Percentiles rank a stretch among this genome's conserved stretches.
These are phyloP conservation scores for Alopecurus myosuroides DNA, from an alignment of 176 grass and related monocot genomes.

Conservation along the genomic window DNA sequence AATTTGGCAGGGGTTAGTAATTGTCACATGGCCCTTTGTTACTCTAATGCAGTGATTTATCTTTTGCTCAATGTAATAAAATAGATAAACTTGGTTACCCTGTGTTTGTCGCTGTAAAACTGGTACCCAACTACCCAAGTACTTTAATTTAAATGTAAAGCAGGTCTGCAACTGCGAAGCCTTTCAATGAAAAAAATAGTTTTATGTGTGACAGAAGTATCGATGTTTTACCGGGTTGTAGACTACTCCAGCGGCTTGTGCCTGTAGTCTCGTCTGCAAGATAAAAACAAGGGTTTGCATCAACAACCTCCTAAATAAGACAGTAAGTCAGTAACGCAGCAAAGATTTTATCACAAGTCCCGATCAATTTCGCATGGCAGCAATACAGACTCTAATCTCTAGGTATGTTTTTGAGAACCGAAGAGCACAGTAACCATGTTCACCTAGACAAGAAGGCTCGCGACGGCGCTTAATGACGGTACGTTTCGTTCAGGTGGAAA, in stretches of 20 bases:
- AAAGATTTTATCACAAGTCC: background rate
- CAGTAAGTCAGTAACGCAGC: background rate
- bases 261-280: conserved; percentile 90
- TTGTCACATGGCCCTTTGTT: no score
- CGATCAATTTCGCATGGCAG: background rate
- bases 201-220: background rate
- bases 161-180: background rate
- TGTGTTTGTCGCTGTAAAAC: background rate
- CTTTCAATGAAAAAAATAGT: background rate
- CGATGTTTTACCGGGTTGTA: conserved; percentile 56
- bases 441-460: background rate
- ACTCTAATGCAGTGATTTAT: no score
- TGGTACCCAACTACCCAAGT: background rate
- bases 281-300: background rate
- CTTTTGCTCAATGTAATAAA: no score
- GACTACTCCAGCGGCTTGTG: conserved; percentile 82
- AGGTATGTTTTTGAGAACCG: background rate
- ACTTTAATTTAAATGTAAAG: background rate
- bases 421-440: background rate
- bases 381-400: background rate
- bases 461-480: background rate
- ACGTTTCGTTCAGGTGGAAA: background rate
- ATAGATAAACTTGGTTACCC: no score
- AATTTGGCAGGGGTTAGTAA: no score
- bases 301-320: background rate